Conservation (phyloP, 2,329 filamentous ascomycete species). For the Lachnellula suecica region DNA sequence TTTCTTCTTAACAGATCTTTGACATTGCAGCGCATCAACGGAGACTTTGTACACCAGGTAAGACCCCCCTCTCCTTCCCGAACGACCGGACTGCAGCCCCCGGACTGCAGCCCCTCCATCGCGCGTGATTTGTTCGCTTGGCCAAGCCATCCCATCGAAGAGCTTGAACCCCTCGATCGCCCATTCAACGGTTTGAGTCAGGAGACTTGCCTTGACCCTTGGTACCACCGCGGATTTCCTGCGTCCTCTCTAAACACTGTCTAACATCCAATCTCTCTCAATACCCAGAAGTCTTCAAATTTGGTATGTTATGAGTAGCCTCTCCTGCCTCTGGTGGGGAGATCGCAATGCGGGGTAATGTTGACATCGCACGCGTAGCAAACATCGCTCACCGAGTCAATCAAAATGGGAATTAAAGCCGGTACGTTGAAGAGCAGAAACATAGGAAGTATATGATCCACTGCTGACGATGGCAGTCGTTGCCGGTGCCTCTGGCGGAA, state of each 20-base stretch:
- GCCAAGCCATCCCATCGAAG: not conserved
- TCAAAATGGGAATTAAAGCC: conserved; percentile 57
- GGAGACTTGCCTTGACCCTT: not conserved
- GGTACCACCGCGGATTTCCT: not conserved
- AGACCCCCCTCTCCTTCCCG: not conserved
- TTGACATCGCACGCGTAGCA: conserved; percentile 14
- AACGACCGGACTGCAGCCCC: no score
- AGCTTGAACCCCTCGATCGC: conserved; percentile 9
- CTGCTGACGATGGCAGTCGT: conserved; percentile 54
- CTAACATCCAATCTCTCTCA: conserved; percentile 3
- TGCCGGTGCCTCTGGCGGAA: conserved; percentile 95
- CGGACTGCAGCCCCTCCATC: conserved; percentile 1
- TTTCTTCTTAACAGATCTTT: not conserved
- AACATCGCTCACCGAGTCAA: conserved; percentile 19
- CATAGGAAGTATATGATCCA: not conserved
- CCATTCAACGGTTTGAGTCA: not conserved
- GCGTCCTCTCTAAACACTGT: not conserved
- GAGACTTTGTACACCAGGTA: not conserved
- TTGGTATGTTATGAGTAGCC: conserved; percentile 13
- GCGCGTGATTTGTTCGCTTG: conserved; percentile 1
- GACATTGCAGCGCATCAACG: no score
- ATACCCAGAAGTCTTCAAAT: conserved; percentile 9
- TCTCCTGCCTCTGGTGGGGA: not conserved
- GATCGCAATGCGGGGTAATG: conserved; percentile 24
- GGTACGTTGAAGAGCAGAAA: conserved; percentile 44